A percentile compares a stretch with the other conserved stretches of the same genome.
Conservation (phyloP, 306 rosid species). For the Geum urbanum region DNA sequence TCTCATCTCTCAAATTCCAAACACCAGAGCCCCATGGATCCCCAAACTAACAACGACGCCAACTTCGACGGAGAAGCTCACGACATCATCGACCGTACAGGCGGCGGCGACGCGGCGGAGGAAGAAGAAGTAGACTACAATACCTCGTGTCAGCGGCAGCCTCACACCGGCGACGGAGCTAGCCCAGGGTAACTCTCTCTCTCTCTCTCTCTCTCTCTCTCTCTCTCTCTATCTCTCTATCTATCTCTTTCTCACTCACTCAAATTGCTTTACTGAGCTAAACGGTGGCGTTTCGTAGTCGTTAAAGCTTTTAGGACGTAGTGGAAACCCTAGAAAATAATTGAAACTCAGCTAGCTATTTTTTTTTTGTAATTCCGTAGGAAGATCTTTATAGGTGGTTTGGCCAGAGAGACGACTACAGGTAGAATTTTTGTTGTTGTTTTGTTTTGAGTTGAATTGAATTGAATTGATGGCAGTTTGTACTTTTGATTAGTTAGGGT, state of each 20-base stretch:
- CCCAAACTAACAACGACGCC: constrained; percentile 37
- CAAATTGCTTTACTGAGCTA: neutral
- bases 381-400: constrained; percentile 94
- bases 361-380: constrained; percentile 59
- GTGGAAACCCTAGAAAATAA: neutral
- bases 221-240: neutral
- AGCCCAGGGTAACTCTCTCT: constrained; percentile 70
- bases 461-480: neutral
- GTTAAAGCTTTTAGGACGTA: neutral
- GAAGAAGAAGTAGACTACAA: constrained; percentile 46
- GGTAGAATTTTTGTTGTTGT: constrained; percentile 43
- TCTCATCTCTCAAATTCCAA: neutral
- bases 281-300: neutral
- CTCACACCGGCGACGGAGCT: constrained; percentile 86
- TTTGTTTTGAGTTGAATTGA: neutral
- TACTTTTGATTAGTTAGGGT: constrained; percentile 3
- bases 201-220: no score
- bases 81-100: constrained; percentile 46
- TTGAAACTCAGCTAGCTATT: constrained; percentile 20
- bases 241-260: no score
- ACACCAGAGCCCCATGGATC: constrained; percentile 49
- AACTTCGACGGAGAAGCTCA: constrained; percentile 43
- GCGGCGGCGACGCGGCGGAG: constrained; percentile 42
- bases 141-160: constrained; percentile 50
- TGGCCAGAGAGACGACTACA: constrained; percentile 88